Percentiles rank a stretch among this genome's conserved stretches.
phyloP scores from a whole-genome alignment of 192 early-diverging fungal species.

The Coemansia sp. region DNA sequence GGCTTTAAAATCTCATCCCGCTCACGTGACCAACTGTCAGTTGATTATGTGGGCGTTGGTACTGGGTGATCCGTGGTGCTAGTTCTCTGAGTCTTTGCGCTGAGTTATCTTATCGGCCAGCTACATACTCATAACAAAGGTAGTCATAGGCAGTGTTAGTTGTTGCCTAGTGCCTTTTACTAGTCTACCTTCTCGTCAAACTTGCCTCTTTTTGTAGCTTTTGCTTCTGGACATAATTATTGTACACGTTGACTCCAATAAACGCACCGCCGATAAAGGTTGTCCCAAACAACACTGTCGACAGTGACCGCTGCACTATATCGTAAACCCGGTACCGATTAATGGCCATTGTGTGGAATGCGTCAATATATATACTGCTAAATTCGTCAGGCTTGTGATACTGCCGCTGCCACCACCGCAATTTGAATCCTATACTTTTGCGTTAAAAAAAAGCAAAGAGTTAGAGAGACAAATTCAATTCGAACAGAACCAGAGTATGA shows the following conservation, averaged over 20 bases:
- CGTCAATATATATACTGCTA: not conserved
- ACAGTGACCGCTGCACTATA: conserved; percentile 30
- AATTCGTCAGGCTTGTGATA: not conserved
- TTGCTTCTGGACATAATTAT: conserved; percentile 51
- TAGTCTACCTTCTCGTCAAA: not conserved
- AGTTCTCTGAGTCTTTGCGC: not conserved
- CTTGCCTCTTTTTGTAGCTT: conserved; percentile 44
- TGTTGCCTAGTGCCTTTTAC: not conserved
- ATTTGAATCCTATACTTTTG: not conserved
- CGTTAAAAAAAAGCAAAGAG: not conserved
- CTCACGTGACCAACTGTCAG: not conserved
- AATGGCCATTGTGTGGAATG: conserved; percentile 31
- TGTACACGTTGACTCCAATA: conserved; percentile 45
- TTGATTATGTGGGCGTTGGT: too few relatives aligned
- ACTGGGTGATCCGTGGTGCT: not conserved
- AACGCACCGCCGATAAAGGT: conserved; percentile 38
- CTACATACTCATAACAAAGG: not conserved
- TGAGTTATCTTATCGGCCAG: not conserved
- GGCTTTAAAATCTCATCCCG: not conserved
- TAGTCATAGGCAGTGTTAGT: not conserved
- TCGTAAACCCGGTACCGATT: conserved; percentile 57
- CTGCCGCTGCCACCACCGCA: not conserved
- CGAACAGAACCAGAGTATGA: not conserved
- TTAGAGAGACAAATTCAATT: not conserved
- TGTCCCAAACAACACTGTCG: conserved; percentile 32